phyloP scores from a whole-genome alignment of 345 rosid genomes.

The Dimocarpus longan region DNA sequence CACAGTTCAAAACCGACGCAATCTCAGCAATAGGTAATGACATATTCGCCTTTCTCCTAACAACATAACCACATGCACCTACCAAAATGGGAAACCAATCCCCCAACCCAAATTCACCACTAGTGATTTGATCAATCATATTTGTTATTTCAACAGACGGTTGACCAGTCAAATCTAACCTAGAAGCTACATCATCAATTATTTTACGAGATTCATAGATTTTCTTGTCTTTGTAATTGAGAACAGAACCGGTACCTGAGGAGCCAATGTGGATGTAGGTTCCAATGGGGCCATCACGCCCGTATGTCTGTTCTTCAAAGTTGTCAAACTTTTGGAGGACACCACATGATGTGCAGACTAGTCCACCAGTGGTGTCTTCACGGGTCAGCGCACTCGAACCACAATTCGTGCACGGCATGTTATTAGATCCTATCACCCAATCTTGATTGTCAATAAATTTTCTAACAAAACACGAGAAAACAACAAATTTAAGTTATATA shows the following conservation, averaged over 20 bases:
- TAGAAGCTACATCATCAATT: constrained; percentile 37
- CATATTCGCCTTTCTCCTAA: constrained; percentile 50
- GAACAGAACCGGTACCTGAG: constrained; percentile 51
- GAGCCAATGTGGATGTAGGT: constrained; percentile 55
- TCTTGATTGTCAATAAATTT: neutral
- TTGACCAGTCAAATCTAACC: constrained; percentile 34
- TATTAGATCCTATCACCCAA: neutral
- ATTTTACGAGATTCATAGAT: constrained; percentile 56
- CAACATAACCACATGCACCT: constrained; percentile 69
- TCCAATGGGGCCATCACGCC: constrained; percentile 59
- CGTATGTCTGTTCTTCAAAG: constrained; percentile 47
- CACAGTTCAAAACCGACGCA: constrained; percentile 48
- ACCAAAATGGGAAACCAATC: constrained; percentile 68
- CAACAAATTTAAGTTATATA: neutral
- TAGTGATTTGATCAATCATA: constrained; percentile 52
- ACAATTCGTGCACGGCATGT: constrained; percentile 49
- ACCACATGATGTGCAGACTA: constrained; percentile 57
- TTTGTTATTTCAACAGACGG: constrained; percentile 32
- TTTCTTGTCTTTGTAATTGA: constrained; percentile 60
- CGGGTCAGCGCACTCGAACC: constrained; percentile 40
- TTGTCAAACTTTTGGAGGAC: constrained; percentile 41
- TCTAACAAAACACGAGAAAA: neutral
- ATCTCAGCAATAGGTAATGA: constrained; percentile 56
- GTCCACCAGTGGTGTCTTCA: constrained; percentile 46
- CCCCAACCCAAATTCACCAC: constrained; percentile 66